Evolutionary conservation across 1,284 basidiomycete species (phyloP).

Genomic region (Xanthoconium separans): DNA sequence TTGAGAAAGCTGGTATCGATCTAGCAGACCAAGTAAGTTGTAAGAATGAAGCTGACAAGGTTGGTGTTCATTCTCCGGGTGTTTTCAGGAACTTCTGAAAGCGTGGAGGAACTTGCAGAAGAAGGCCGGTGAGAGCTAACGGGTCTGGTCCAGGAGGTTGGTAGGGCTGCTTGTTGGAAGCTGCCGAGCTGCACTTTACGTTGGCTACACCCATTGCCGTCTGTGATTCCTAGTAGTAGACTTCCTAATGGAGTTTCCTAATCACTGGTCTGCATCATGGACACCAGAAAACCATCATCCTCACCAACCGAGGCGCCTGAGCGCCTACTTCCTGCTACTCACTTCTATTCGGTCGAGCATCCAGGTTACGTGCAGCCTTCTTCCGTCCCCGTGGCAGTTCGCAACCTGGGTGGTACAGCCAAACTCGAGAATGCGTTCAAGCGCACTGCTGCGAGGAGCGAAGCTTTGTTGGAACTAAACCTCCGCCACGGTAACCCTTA

Average conservation of each 20-base stretch:
- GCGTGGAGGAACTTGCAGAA: constrained; percentile 36
- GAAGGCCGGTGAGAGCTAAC: constrained; percentile 23
- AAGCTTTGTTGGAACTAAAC: constrained; percentile 70
- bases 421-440: constrained; percentile 76
- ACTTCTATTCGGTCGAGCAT: constrained; percentile 85
- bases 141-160: neutral
- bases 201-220: neutral
- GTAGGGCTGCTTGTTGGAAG: neutral
- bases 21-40: constrained; percentile 41
- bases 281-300: constrained; percentile 9
- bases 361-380: constrained; percentile 75
- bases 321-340: constrained; percentile 53
- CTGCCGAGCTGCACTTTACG: neutral
- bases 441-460: constrained; percentile 54
- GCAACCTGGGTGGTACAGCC: constrained; percentile 65
- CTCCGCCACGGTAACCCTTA: constrained; percentile 73
- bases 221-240: neutral
- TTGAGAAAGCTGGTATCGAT: constrained; percentile 61
- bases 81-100: constrained; percentile 32
- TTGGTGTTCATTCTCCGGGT: neutral
- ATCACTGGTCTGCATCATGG: constrained; percentile 14
- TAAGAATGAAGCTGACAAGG: neutral
- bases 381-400: constrained; percentile 64
- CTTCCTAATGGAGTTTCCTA: constrained; percentile 6
- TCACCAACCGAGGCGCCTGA: constrained; percentile 38